Base-by-base conservation (phyloP, 1,139 yeast species). In the Starmera stellimalicola region DNA sequence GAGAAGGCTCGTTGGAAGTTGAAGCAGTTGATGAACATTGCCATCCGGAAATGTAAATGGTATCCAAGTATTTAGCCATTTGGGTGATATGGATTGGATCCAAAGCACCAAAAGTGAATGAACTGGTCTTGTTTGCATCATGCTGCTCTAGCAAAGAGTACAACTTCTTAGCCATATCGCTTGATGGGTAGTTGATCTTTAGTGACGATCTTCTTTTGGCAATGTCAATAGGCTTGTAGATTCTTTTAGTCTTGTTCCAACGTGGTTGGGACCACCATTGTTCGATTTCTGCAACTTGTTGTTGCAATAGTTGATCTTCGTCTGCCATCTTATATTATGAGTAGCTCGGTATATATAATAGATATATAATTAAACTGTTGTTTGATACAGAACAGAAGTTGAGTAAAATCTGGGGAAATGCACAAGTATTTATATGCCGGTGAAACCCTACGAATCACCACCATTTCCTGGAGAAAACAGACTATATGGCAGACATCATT, bases 1-100 rank as follows among this genome's bases (percentile, higher is more conserved):
- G 97, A 28, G 94, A 84, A 32, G 97, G 97, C 64, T 88, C 97
- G 59, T 91, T 88, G 28, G 95, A 83, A 32, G 95, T 83, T 18
- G 96, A 88, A 37, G 97, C 96, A 34, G 96, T 88, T 24, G 96
- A 85, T 34, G 96, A 87, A 61, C 95, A 87, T 66, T 91, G 97
- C 98, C 98, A 88, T 38, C 98, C 98, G 32, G 95, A 82, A 46
- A 88, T 94, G 60, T 91, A 88, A 50, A 91, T 73, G 18, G 94
- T 73, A 62, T 88, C 98, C 54, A 88, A 70, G 65, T 85, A 84
- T 62, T 83, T 84, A 47, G 95, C 94, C 95, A 88, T 87, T 63
- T 88, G 97, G 39, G 96, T 70, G 49, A 87, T 85, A 57, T 88
- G 98, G 47, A 91, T 82, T 29, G 97, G 97, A 60, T 88, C 98